These are phyloP conservation scores for Hortaea werneckii DNA, from an alignment of 2,329 filamentous ascomycete genomes.

Conservation along the genomic window DNA sequence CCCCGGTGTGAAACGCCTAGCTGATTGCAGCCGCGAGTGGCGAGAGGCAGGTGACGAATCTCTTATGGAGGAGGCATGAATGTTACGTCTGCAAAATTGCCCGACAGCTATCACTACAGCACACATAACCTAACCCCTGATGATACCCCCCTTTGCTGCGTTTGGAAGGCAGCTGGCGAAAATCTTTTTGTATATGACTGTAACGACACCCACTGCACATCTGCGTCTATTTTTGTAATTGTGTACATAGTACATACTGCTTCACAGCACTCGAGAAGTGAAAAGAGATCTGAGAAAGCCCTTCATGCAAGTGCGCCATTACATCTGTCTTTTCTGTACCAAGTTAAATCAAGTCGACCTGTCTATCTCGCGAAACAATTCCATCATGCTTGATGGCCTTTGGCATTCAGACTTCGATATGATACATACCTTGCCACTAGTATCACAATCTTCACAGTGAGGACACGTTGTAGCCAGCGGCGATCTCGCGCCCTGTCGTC, in stretches of 20 bases:
- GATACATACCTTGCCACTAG: too few species aligned
- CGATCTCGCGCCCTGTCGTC: too few species aligned
- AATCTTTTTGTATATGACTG: not conserved
- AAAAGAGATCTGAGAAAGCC: too few species aligned
- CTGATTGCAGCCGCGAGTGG: constrained; percentile 82
- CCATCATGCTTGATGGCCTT: too few species aligned
- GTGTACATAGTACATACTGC: not conserved
- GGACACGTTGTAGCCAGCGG: too few species aligned
- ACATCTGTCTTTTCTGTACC: too few species aligned
- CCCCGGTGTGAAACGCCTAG: constrained; percentile 67
- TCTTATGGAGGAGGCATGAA: constrained; percentile 8
- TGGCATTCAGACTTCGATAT: too few species aligned
- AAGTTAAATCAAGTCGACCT: too few species aligned
- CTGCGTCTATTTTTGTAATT: not conserved
- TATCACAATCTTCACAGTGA: too few species aligned
- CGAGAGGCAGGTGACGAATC: constrained; percentile 54
- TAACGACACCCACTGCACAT: not conserved
- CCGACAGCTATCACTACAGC: not conserved
- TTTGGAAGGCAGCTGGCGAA: not conserved
- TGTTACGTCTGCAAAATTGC: too few species aligned
- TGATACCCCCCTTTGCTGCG: not conserved
- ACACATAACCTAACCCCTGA: not conserved
- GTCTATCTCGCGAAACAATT: too few species aligned
- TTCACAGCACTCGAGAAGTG: not conserved
- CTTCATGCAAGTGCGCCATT: too few species aligned